phyloP scores from a whole-genome alignment of 306 rosid species.

The Quercus cerris region DNA sequence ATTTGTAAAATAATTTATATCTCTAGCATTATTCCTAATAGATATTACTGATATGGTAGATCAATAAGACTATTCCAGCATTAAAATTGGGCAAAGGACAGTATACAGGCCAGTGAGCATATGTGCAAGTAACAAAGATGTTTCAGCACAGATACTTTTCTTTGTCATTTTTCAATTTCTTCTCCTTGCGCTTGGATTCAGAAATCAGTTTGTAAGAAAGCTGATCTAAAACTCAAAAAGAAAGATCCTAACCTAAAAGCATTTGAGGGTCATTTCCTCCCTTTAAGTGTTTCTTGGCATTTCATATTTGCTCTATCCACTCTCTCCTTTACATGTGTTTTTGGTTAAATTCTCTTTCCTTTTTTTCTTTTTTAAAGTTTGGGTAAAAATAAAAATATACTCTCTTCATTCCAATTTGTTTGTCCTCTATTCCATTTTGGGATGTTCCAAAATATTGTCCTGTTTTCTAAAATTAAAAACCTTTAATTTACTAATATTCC shows the following conservation, averaged over 20 bases:
- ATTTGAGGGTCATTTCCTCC: not conserved
- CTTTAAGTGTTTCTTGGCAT: not conserved
- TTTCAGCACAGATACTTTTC: too few species aligned
- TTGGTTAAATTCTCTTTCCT: not conserved
- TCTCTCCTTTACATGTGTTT: not conserved
- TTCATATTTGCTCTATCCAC: not conserved
- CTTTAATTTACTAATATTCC: too few species aligned
- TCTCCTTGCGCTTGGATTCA: not conserved
- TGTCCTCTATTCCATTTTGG: too few species aligned
- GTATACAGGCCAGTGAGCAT: not conserved
- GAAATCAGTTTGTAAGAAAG: not conserved
- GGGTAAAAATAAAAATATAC: not conserved
- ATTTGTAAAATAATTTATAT: too few species aligned
- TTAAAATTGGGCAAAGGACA: not conserved
- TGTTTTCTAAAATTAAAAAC: too few species aligned
- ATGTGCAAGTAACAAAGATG: too few species aligned
- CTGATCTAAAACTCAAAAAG: not conserved
- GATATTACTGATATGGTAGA: not conserved
- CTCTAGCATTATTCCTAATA: too few species aligned
- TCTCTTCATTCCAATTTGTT: too few species aligned
- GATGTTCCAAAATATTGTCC: too few species aligned
- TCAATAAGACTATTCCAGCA: not conserved
- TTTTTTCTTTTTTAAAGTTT: not conserved
- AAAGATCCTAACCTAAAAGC: not conserved
- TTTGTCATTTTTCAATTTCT: not conserved